Base-by-base conservation (phyloP, 2,329 filamentous ascomycete species). In the Didymellaceae sp. region DNA sequence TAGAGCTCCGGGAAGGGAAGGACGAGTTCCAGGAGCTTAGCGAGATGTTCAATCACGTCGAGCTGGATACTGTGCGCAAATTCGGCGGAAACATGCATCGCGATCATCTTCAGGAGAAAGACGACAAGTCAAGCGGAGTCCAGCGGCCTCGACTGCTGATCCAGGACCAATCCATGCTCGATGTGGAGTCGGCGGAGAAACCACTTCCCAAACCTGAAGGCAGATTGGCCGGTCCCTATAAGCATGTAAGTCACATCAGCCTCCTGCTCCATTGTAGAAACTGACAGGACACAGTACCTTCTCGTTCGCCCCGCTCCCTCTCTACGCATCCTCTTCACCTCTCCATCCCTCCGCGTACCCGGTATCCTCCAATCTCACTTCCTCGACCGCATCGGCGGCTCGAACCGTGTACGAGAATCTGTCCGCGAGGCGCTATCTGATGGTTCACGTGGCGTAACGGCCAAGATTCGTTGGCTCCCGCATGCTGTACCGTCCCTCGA, bases 381-480 rank as follows among this genome's bases (percentile, higher is more conserved):
- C 65, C 68, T 80, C 21, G 68, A 75, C 54, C 75, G 77, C 43
- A 78, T 80, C 44, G 77, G 77, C 14, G 81, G 81, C 45, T 78
- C 76, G 28, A 67, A 72, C 4, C 75, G 80, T 9, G 79, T 84
- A 3, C 78, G 81, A 21, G 75, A 80, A 11, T 81, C 83, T 26
- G 74, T 85, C 4, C 69, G 75, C 14, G 73, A 77, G n/a, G 87
- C 88, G 0, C 80, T 92, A 17, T 80, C 81, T 5, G 82, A 86
- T 60, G 87, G 87, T 0, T 63, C 66, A 5, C 82, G 84, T 34
- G 86, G 87, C 37, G 85, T 91, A 5, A 91, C 88, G 1, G 87
- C 87, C 4, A 89, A 89, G 65, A 82, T 92, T 11, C 82, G 83
- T 43, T 92, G 88, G 89, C 74, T 89, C 1, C 52, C 65, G 7